A percentile compares a stretch with the other conserved stretches of the same genome.
Evolutionary conservation across 129 eudicot species (phyloP).

Genomic region (Helianthus annuus): DNA sequence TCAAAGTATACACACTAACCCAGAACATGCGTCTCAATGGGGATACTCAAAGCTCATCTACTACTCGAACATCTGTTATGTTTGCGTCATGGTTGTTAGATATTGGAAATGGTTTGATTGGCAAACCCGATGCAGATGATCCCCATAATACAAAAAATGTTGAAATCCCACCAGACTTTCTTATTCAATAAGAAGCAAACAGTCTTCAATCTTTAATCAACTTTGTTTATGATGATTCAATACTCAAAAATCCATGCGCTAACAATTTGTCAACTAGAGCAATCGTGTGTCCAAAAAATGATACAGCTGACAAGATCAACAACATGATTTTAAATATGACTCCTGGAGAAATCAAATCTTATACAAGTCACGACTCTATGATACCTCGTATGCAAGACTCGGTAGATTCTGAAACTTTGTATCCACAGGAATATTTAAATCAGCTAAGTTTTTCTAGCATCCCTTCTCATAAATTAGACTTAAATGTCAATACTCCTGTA

Average conservation of each 20-base stretch:
- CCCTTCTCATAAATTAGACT: background rate
- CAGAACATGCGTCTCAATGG: background rate
- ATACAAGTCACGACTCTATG: background rate
- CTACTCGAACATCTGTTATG: too few species aligned
- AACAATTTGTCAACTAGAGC: background rate
- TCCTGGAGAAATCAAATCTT: background rate
- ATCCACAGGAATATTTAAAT: conserved; percentile 11
- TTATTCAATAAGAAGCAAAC: too few species aligned
- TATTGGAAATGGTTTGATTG: too few species aligned
- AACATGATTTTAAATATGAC: background rate
- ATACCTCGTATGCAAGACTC: background rate
- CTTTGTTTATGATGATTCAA: background rate
- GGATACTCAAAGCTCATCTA: background rate
- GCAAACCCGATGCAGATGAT: too few species aligned
- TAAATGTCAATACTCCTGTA: background rate
- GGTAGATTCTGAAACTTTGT: conserved; percentile 10
- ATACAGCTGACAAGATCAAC: conserved; percentile 5
- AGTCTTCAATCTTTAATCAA: too few species aligned
- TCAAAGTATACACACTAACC: too few species aligned
- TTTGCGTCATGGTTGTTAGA: too few species aligned
- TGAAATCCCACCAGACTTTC: too few species aligned
- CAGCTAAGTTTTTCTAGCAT: background rate
- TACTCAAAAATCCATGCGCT: conserved; percentile 13
- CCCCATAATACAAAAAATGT: too few species aligned
- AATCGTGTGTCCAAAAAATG: conserved; percentile 18